These are phyloP conservation scores for Gaeumannomyces sp. DNA, from an alignment of 2,329 filamentous ascomycete species.

Conservation along the genomic window DNA sequence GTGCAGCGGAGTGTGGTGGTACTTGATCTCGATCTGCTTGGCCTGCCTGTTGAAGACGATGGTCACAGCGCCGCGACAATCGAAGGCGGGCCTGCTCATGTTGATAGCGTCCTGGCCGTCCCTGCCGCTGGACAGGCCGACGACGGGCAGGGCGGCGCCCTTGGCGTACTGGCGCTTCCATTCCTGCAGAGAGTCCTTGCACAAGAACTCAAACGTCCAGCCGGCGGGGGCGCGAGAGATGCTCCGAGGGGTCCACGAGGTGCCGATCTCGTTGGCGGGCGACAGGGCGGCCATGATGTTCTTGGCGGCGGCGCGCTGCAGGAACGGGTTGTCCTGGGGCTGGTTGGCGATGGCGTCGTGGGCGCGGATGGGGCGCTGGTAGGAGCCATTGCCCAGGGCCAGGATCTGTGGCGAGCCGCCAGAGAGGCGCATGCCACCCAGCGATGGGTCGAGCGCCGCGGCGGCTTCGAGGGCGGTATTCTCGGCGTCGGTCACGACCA, in stretches of 20 bases:
- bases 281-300: conserved; percentile 39
- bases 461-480: conserved; percentile 25
- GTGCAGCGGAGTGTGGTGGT: conserved; percentile 52
- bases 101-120: conserved; percentile 39
- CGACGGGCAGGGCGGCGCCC: conserved; percentile 29
- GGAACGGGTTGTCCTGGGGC: conserved; percentile 38
- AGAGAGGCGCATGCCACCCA: conserved; percentile 28
- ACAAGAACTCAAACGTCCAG: conserved; percentile 49
- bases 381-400: conserved; percentile 15
- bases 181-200: conserved; percentile 43
- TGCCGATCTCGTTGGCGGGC: conserved; percentile 33
- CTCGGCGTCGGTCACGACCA: conserved; percentile 32
- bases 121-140: conserved; percentile 44
- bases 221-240: conserved; percentile 39
- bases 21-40: conserved; percentile 44
- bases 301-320: conserved; percentile 44
- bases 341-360: conserved; percentile 43
- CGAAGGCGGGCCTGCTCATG: conserved; percentile 51
- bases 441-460: conserved; percentile 20
- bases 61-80: conserved; percentile 46
- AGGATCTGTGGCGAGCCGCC: conserved; percentile 14
- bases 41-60: conserved; percentile 43
- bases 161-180: conserved; percentile 45
- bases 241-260: conserved; percentile 41
- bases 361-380: conserved; percentile 34